Base-by-base conservation (phyloP, 2,329 filamentous ascomycete species). In the Claviceps africana region DNA sequence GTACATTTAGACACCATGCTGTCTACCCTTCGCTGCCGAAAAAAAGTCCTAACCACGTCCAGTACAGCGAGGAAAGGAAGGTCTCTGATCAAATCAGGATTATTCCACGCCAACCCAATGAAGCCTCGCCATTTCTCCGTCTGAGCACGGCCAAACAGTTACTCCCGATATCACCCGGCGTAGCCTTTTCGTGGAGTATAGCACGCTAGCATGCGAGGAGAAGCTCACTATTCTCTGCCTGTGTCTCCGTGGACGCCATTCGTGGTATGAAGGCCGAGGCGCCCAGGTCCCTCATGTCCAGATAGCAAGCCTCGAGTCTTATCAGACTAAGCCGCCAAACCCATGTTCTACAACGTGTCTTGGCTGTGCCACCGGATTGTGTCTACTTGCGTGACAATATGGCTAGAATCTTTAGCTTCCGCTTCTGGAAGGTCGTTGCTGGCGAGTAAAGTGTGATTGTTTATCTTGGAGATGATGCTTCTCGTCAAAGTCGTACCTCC, bases 401-500 rank as follows among this genome's bases (percentile, higher is more conserved):
- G n/a, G 15, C 25, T 39, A 33, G 33, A 50, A 35, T 22, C 15
- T 28, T 47, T 39, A 55, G 54, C 55, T 56, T 51, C 55, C 54
- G 31, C 51, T 53, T 57, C 42, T 50, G 56, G 54, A 56, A 57
- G 56, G 56, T 56, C 37, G 50, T 42, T 51, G 22, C 33, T 40
- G 30, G 22, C 45, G 19, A 37, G 31, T n/a, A 22, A 19, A 28
- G 39, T n/a, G 13, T 11, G 28, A 15, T 43, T 21, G n/a, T 39
- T 21, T 50, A 9, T n/a, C n/a, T 50, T 15, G 6, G n/a, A 43
- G n/a, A 35, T 22, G 4, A n/a, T 22, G 8, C 13, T 50, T 44
- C 13, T 19, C 13, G 28, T 44, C 35, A 22, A 47, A 22, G 13
- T 30, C 25, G 39, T 44, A 28, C n/a, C 22, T 19, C 35, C 33